Base-by-base conservation (phyloP, 768 basidiomycete species). In the Macrolepiota albuminosa region DNA sequence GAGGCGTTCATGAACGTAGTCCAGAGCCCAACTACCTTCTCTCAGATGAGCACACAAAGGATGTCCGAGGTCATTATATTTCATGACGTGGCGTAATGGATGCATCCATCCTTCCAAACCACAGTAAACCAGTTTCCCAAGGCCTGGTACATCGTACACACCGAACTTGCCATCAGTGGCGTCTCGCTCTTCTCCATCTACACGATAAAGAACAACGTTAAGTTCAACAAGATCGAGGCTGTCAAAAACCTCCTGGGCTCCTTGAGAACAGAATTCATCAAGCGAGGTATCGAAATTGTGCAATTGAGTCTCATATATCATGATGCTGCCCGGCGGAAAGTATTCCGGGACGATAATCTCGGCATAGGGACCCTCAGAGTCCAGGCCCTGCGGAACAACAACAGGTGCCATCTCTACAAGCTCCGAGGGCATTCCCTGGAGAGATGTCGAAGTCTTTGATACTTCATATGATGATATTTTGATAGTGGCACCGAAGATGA, bases 21-120 rank as follows among this genome's bases (percentile, higher is more conserved):
- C 92, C 67, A 98, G 73, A 13, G 96, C 90, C 97, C 97, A 98
- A 16, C 80, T 80, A 7, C 97, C 97, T 33, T 88, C 81, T 60
- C 97, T 83, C 59, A 98, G 72, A 73, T 98, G 93, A 3, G 77
- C 87, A 66, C 93, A 96, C 4, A 99, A 78, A 1, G 93, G 83
- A 71, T 98, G 95, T 0, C 97, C 97, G 3, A 98, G 81, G 70
- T 99, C 95, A 71, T 98, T 98, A 68, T 86, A 82, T 64, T 80
- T 79, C 85, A 95, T 95, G 70, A 98, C 85, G 64, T 85, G 84
- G 42, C 85, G 81, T 57, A 98, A 76, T 0, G 87, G 87, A 65
- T 88, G 84, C 94, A 99, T 98, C 94, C 95, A 99, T 1, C 97
- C 97, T 68, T 98, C 93, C 54, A 98, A 72, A 18, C 97, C 97